A percentile compares a stretch with the other conserved stretches of the same genome.
Evolutionary conservation across 2,329 filamentous ascomycete genomes (phyloP).

Genomic region (Venturiaceae sp.): DNA sequence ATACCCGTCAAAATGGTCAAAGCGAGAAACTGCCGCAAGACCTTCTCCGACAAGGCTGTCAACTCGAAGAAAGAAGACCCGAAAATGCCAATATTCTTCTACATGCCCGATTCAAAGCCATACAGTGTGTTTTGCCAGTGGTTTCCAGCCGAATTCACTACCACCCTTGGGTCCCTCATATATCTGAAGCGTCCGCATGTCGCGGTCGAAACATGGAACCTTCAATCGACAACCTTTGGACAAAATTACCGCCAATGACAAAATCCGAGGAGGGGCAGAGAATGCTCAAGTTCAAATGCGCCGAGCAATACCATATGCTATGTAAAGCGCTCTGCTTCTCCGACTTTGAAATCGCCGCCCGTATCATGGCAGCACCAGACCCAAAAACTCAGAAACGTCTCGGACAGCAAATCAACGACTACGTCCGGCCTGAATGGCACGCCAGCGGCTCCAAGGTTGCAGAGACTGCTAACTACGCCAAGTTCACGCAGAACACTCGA

Average conservation of each 20-base stretch:
- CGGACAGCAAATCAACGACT: conserved; percentile 17
- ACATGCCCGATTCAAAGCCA: conserved; percentile 21
- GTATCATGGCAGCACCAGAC: conserved; percentile 15
- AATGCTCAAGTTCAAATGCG: conserved; percentile 19
- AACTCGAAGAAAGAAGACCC: background rate
- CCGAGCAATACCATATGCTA: conserved; percentile 35
- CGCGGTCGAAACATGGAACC: no score
- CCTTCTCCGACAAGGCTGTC: no score
- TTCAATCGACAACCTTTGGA: no score
- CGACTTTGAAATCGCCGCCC: conserved; percentile 16
- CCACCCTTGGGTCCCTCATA: conserved; percentile 15
- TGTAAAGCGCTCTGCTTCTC: conserved; percentile 28
- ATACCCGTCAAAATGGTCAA: background rate
- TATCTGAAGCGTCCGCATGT: no score
- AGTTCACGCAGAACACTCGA: background rate
- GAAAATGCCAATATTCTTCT: conserved; percentile 12
- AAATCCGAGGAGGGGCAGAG: no score
- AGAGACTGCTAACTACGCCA: background rate
- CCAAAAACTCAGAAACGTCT: conserved; percentile 21
- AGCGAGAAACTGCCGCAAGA: background rate
- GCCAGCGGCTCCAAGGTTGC: background rate
- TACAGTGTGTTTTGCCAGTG: conserved; percentile 45
- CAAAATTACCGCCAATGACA: no score
- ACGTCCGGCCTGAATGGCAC: conserved; percentile 17
- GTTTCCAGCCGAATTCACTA: conserved; percentile 37